A percentile compares a stretch with the other conserved stretches of the same genome.
Conservation (phyloP, 2,329 filamentous ascomycete genomes). For the Chrysosporium keratinophilum region DNA sequence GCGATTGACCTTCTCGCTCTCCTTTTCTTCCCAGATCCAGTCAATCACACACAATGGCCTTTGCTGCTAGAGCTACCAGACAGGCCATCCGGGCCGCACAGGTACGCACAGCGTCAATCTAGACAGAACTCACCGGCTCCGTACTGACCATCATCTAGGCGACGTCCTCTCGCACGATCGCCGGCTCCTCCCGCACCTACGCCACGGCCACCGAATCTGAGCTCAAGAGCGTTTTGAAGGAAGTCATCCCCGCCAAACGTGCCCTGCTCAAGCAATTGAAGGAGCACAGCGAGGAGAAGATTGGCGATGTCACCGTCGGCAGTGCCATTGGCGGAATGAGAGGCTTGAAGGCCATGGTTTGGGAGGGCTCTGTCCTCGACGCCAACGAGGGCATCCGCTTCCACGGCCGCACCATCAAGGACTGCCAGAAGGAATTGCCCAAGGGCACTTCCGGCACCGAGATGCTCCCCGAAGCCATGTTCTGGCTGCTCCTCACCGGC, state of each 20-base stretch:
- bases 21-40: background rate
- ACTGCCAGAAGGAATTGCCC: slow-evolving; percentile 86
- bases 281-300: slow-evolving; percentile 65
- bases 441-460: slow-evolving; percentile 78
- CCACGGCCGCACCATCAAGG: slow-evolving; percentile 95
- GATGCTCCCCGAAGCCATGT: slow-evolving; percentile 99
- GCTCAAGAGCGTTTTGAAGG: slow-evolving; percentile 76
- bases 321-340: slow-evolving; percentile 95
- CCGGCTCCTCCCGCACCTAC: slow-evolving; percentile 24
- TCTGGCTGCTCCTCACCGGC: slow-evolving; percentile 94
- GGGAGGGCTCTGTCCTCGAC: slow-evolving; percentile 95
- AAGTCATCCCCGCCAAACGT: slow-evolving; percentile 80
- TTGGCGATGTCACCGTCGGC: slow-evolving; percentile 88
- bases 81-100: slow-evolving; percentile 31
- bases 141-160: background rate
- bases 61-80: slow-evolving; percentile 30
- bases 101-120: slow-evolving; percentile 20
- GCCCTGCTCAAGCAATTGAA: slow-evolving; percentile 93
- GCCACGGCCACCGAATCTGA: slow-evolving; percentile 70
- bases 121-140: background rate
- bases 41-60: slow-evolving; percentile 21
- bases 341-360: slow-evolving; percentile 94
- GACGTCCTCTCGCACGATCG: slow-evolving; percentile 16
- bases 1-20: background rate
- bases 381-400: slow-evolving; percentile 96